Base-by-base conservation (phyloP, 1,284 basidiomycete genomes). In the Flammula alnicola region DNA sequence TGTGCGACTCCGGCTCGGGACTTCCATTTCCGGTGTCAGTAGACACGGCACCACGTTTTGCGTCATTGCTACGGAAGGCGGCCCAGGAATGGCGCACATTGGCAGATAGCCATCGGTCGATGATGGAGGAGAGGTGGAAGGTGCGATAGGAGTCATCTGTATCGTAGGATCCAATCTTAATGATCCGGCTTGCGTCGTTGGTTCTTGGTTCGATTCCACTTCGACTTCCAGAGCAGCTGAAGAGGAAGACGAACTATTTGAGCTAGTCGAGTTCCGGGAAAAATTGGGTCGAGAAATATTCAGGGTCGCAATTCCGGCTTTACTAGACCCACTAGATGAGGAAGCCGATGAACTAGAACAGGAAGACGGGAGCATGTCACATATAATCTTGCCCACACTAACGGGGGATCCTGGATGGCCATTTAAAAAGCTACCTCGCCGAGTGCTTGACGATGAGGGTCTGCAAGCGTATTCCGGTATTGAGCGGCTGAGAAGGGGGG, bases 331-430 rank as follows among this genome's bases (percentile, higher is more conserved):
- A 12, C 37, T 36, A 45, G 38, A 23, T 6, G 26, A 33, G 9
- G 49, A 42, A 33, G 42, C 3, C 6, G 20, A 17, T 7, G 38
- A 32, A 22, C 38, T 26, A 22, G 29, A 9, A n/a, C n/a, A n/a
- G 5, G 49, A 25, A 25, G 48, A 35, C 9, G 79, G 65, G 7
- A 84, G 64, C 62, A 85, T 78, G 57, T 83, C 80, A 61, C 74
- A 73, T 43, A 86, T 83, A 56, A 84, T 72, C 58, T 74, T 72
- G 32, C 84, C 66, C 10, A 66, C 60, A 27, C 49, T 57, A 47
- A 40, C 58, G 39, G 19, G 52, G 48, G 23, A 47, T 50, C 25
- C 41, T 39, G 23, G 47, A n/a, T n/a, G n/a, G n/a, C n/a, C 48
- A 40, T 44, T 44, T 4, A 49, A 20, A 25, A 52, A 56, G 40